Conservation (phyloP, 2,329 filamentous ascomycete species). For the Fusarium dimerum region DNA sequence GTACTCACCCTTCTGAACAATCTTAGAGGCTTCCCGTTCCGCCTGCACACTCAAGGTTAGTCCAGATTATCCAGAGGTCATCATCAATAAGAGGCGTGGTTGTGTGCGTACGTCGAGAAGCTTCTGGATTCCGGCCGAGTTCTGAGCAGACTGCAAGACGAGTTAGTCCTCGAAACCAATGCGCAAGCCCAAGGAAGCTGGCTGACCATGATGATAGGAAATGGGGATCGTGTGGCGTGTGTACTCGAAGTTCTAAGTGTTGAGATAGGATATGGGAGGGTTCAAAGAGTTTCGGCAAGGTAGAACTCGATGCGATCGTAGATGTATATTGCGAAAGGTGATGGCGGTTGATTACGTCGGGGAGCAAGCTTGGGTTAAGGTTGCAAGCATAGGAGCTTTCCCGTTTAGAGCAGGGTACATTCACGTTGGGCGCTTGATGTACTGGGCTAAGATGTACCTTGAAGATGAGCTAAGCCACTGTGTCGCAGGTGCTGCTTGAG, state of each 20-base stretch:
- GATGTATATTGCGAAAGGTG: slow-evolving; percentile 4
- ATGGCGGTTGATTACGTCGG: slow-evolving; percentile 22
- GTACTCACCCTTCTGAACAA: slow-evolving; percentile 86
- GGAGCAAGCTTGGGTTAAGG: slow-evolving; percentile 17
- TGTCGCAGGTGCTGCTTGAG: not conserved
- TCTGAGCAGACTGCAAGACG: slow-evolving; percentile 80
- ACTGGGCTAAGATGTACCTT: not conserved
- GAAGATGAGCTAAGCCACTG: not conserved
- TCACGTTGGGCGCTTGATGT: not conserved
- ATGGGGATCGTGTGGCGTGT: slow-evolving; percentile 1
- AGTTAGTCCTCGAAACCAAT: slow-evolving; percentile 25
- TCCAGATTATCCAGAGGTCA: not conserved
- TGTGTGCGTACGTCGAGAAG: slow-evolving; percentile 87
- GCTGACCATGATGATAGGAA: slow-evolving; percentile 24
- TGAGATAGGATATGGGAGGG: not conserved
- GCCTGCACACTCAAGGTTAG: slow-evolving; percentile 57
- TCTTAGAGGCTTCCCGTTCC: slow-evolving; percentile 98
- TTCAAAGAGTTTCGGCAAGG: not conserved
- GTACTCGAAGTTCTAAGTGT: not conserved
- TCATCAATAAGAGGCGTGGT: slow-evolving; percentile 14
- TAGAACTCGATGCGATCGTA: slow-evolving; percentile 3
- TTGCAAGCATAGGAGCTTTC: not conserved
- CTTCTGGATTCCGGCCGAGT: slow-evolving; percentile 97
- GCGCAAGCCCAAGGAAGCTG: slow-evolving; percentile 6
- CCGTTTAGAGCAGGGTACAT: not conserved